Base-by-base conservation (phyloP, 305 asterid species). In the Fraxinus xanthoxyloides region DNA sequence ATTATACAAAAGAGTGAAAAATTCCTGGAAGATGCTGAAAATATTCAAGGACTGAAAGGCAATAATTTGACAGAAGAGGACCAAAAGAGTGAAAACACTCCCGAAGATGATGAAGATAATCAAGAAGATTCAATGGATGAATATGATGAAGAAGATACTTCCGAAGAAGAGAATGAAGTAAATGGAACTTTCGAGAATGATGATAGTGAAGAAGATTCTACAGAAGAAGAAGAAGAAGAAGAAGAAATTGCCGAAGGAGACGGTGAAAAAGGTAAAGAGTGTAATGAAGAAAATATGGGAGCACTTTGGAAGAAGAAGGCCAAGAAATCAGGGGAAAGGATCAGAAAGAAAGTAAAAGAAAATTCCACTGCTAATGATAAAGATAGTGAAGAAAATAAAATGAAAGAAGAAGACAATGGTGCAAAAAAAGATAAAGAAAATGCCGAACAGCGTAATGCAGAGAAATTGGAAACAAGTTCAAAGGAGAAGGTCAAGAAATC, bases 151-250 rank as follows among this genome's bases (percentile, higher is more conserved):
- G 72, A 59, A 36, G 80, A 61, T 70, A 72, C 59, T 35, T 85
- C 77, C 79, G 90, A 85, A 24, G 88, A 89, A 87, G 88, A 86
- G 80, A 89, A 82, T 65, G 70, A 38, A 63, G 81, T 65, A 84
- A 83, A 76, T 70, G 85, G 88, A 84, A 56, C 74, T 77, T 65
- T 48, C 32, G 23, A 34, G 72, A 67, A 77, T 83, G 87, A 79
- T 17, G 78, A 65, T 72, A 86, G 80, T 82, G 85, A 73, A 38
- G 88, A 82, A 70, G 87, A 85, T 81, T 80, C 77, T 65, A 46
- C 67, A 13, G 88, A 84, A 30, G 88, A 34, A 48, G 84, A 82
- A 7, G 31, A 28, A 77, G 15, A 38, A 38, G 86, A 21, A 32
- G 51, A 75, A 75, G 81, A 78, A 70, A 54, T 65, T 61, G 30